Conservation (phyloP, 2,329 filamentous ascomycete genomes). For the Botrytis elliptica region DNA sequence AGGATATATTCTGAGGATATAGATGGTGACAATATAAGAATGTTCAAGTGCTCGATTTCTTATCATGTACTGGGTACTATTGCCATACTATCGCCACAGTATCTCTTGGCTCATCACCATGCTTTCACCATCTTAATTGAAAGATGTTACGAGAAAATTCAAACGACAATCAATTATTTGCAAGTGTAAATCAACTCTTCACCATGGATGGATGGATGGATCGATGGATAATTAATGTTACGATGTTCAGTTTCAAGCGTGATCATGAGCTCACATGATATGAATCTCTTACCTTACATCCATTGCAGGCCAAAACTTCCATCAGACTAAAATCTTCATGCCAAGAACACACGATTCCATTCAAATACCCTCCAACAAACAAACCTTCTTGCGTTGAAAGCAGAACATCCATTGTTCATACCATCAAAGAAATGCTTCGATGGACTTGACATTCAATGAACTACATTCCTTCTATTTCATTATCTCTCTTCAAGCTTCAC, state of each 20-base stretch:
- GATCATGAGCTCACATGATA: background rate
- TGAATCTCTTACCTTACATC: background rate
- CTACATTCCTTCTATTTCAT: slow-evolving; percentile 17
- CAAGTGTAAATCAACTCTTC: background rate
- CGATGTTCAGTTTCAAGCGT: background rate
- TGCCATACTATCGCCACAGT: background rate
- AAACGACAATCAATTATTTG: background rate
- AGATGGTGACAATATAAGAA: background rate
- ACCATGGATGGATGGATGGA: background rate
- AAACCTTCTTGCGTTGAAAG: background rate
- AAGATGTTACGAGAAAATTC: background rate
- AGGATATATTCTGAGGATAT: too few relatives aligned
- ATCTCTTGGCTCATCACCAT: background rate
- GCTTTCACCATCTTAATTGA: too few relatives aligned
- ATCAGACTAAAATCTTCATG: background rate
- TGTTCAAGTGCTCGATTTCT: background rate
- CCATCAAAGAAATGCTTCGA: background rate
- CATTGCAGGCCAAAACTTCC: too few relatives aligned
- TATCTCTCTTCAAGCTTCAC: background rate
- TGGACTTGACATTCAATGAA: background rate
- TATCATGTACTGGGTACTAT: background rate
- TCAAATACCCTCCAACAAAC: background rate
- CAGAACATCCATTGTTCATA: slow-evolving; percentile 18
- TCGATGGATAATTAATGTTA: background rate
- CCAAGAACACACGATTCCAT: background rate